Percentiles rank a stretch among this genome's conserved stretches.
These are phyloP conservation scores for Suhomyces sp. DNA, from an alignment of 805 yeast species.

Conservation along the genomic window DNA sequence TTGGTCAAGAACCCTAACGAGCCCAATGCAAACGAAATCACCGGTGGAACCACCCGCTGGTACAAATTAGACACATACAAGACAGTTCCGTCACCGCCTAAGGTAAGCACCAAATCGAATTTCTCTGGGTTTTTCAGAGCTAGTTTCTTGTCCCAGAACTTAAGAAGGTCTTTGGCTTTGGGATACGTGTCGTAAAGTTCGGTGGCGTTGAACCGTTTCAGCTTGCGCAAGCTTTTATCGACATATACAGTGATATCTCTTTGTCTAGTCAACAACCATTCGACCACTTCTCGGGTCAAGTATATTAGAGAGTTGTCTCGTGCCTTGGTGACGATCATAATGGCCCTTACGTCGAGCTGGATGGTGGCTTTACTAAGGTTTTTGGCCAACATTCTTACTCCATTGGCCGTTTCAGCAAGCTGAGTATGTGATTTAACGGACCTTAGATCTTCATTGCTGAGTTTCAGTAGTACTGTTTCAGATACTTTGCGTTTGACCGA, in stretches of 20 bases:
- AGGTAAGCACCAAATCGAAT: conserved; percentile 43
- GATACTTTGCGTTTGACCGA: conserved; percentile 11
- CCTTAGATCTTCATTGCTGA: conserved; percentile 40
- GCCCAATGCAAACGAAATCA: conserved; percentile 44
- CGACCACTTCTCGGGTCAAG: conserved; percentile 74
- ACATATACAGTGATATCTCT: conserved; percentile 57
- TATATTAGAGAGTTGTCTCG: conserved; percentile 75
- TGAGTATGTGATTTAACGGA: conserved; percentile 69
- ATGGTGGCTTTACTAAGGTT: conserved; percentile 69
- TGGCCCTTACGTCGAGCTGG: conserved; percentile 62
- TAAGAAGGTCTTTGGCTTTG: conserved; percentile 43
- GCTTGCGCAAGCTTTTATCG: conserved; percentile 61
- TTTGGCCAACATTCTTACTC: conserved; percentile 71
- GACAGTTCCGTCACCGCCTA: conserved; percentile 49
- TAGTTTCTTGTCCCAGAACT: conserved; percentile 68
- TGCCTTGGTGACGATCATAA: conserved; percentile 86
- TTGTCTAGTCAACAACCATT: conserved; percentile 57
- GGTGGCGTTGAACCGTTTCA: conserved; percentile 59
- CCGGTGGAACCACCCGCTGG: conserved; percentile 48
- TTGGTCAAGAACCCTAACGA: conserved; percentile 57
- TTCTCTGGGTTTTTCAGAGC: conserved; percentile 43
- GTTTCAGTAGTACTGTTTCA: conserved; percentile 6
- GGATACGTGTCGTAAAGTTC: conserved; percentile 50
- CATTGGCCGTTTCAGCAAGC: conserved; percentile 76
- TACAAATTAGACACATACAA: conserved; percentile 41